Conservation (phyloP, 169 alveolate species). For the Plasmodium berghei region DNA sequence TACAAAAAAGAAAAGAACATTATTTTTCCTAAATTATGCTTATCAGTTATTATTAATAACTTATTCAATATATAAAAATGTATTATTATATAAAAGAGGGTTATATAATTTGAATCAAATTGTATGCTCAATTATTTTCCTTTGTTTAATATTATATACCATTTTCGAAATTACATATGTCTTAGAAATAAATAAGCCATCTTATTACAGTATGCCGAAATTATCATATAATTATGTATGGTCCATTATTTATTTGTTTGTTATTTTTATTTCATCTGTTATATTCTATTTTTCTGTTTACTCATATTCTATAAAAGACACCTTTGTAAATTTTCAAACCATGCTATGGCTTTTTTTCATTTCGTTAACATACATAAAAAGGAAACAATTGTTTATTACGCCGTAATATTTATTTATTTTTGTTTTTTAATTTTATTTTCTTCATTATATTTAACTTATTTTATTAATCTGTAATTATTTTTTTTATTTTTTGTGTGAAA, state of each 20-base stretch:
- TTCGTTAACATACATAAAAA: slow-evolving; percentile 56
- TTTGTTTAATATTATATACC: slow-evolving; percentile 68
- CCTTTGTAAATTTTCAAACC: slow-evolving; percentile 59
- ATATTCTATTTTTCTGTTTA: slow-evolving; percentile 69
- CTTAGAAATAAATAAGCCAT: slow-evolving; percentile 71
- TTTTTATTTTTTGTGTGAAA: slow-evolving; percentile 27
- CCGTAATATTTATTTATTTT: slow-evolving; percentile 10
- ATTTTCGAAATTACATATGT: slow-evolving; percentile 69
- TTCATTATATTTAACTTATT: neutral
- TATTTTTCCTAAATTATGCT: slow-evolving; percentile 40
- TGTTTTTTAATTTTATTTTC: slow-evolving; percentile 1
- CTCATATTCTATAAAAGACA: slow-evolving; percentile 54
- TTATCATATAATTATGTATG: slow-evolving; percentile 55
- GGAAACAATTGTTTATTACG: slow-evolving; percentile 52
- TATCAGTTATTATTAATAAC: slow-evolving; percentile 46
- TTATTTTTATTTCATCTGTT: slow-evolving; percentile 65
- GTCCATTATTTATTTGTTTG: slow-evolving; percentile 68
- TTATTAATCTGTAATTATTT: slow-evolving; percentile 1
- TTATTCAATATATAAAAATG: slow-evolving; percentile 51
- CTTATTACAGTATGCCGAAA: slow-evolving; percentile 23
- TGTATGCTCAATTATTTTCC: slow-evolving; percentile 63
- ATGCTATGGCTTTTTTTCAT: slow-evolving; percentile 64
- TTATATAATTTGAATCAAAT: slow-evolving; percentile 49
- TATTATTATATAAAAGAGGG: slow-evolving; percentile 40
- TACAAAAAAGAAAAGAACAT: slow-evolving; percentile 28